Percentiles rank a stretch among this genome's conserved stretches.
Conservation (phyloP, 192 early-diverging fungal genomes). For the Entomortierella beljakovae region DNA sequence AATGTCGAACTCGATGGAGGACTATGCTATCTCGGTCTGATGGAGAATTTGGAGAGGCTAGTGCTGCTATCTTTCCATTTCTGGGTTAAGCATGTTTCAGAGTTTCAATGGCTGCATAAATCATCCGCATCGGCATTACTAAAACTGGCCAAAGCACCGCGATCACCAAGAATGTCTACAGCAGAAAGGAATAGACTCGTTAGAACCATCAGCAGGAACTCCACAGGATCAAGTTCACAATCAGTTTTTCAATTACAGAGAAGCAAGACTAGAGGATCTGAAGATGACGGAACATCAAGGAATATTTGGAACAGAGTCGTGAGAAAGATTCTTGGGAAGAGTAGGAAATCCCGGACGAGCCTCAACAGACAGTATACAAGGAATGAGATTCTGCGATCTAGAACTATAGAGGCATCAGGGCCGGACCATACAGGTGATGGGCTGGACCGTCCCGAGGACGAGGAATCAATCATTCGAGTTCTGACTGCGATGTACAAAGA, state of each 20-base stretch:
- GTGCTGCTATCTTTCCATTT: slow-evolving; percentile 15
- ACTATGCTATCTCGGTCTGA: slow-evolving; percentile 6
- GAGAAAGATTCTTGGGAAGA: slow-evolving; percentile 3
- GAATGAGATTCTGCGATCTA: background rate
- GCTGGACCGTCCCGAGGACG: background rate
- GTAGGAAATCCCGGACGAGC: background rate
- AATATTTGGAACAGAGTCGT: background rate
- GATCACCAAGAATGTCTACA: background rate
- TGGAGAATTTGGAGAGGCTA: slow-evolving; percentile 9
- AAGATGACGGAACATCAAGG: background rate
- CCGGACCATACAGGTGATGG: background rate
- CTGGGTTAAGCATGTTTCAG: slow-evolving; percentile 20
- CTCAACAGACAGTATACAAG: background rate
- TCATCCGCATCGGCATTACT: slow-evolving; percentile 4
- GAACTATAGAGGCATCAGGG: background rate
- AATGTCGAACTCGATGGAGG: slow-evolving; percentile 21
- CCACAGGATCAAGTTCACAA: slow-evolving; percentile 5
- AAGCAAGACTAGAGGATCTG: slow-evolving; percentile 5
- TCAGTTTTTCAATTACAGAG: background rate
- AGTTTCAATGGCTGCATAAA: slow-evolving; percentile 11
- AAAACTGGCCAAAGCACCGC: background rate
- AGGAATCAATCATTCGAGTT: background rate
- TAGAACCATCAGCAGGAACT: background rate
- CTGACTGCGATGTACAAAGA: slow-evolving; percentile 2
- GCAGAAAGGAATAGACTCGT: background rate